These are phyloP conservation scores for Globisporangium mamillatum DNA, from an alignment of 352 stramenopile genomes.

Conservation along the genomic window DNA sequence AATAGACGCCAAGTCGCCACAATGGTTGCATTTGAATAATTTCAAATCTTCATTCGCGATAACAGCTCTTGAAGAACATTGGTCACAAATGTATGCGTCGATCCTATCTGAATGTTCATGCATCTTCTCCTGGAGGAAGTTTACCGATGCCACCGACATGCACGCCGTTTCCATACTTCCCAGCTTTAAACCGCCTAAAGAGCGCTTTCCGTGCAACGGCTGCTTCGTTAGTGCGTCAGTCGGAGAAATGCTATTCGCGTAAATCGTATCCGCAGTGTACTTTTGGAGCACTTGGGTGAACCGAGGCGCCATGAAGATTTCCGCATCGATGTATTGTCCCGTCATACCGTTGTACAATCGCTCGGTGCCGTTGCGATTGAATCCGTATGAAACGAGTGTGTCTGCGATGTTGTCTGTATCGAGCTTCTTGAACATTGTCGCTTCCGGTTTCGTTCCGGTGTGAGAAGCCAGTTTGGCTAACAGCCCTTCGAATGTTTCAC, in stretches of 20 bases:
- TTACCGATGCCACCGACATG: not conserved
- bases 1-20: conserved; percentile 6
- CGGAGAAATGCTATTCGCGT: not conserved
- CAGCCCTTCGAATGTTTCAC: not conserved
- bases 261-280: not conserved
- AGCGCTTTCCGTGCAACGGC: not conserved
- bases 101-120: not conserved
- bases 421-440: not conserved
- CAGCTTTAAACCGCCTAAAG: not conserved
- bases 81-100: not conserved
- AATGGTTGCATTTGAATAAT: conserved; percentile 13
- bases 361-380: not conserved
- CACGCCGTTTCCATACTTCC: not conserved
- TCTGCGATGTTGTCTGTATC: not conserved
- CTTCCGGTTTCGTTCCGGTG: not conserved
- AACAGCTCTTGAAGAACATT: not conserved
- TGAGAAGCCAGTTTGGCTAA: not conserved
- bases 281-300: not conserved
- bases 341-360: not conserved
- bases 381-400: not conserved
- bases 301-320: not conserved
- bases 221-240: not conserved
- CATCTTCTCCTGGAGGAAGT: not conserved
- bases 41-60: not conserved
- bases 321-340: not conserved